Conservation (phyloP, 2,329 filamentous ascomycete genomes). For the Myotisia sp. region DNA sequence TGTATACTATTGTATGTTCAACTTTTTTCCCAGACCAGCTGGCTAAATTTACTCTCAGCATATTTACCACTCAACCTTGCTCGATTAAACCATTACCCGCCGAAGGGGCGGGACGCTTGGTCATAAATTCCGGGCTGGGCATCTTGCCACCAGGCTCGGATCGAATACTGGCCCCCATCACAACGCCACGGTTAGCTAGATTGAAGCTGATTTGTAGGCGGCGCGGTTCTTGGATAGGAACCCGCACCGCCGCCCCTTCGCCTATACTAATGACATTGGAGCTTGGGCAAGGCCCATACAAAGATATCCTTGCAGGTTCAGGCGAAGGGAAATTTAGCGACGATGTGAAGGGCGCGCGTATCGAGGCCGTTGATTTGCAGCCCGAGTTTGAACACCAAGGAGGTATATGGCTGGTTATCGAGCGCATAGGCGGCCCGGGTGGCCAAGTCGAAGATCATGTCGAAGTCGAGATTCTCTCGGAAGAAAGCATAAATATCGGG, state of each 20-base stretch:
- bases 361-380: conserved; percentile 59
- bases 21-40: conserved; percentile 73
- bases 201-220: conserved; percentile 44
- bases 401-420: conserved; percentile 66
- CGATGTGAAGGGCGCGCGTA: conserved; percentile 49
- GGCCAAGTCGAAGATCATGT: conserved; percentile 36
- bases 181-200: conserved; percentile 43
- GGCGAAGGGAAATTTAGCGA: conserved; percentile 66
- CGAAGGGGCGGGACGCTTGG: conserved; percentile 61
- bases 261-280: conserved; percentile 60
- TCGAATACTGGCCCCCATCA: conserved; percentile 40
- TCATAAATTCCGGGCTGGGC: conserved; percentile 32
- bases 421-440: conserved; percentile 53
- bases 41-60: conserved; percentile 57
- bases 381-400: conserved; percentile 43
- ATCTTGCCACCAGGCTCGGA: conserved; percentile 41
- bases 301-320: conserved; percentile 49
- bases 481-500: conserved; percentile 31
- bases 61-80: conserved; percentile 49
- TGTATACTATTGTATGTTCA: conserved; percentile 78
- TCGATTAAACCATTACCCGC: conserved; percentile 48
- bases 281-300: conserved; percentile 55
- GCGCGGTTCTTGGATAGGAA: conserved; percentile 28
- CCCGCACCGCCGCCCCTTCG: conserved; percentile 27
- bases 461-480: conserved; percentile 30